These are phyloP conservation scores for Aspergillus flavus DNA, from an alignment of 2,329 filamentous ascomycete species.

Conservation along the genomic window DNA sequence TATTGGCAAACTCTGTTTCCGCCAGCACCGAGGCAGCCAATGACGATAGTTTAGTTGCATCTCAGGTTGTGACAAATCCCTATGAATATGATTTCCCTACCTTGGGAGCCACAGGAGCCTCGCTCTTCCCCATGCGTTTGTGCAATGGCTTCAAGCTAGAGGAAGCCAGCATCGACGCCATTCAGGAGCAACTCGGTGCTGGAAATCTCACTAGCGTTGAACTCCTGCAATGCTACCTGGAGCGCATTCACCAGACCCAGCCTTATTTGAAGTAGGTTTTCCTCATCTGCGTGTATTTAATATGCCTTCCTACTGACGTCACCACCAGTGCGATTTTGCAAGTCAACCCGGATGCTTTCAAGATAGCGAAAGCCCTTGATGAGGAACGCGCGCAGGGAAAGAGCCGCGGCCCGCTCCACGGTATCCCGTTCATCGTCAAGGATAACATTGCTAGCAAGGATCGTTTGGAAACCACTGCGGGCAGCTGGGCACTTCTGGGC, in stretches of 20 bases:
- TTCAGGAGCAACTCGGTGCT: conserved; percentile 61
- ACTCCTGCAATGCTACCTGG: conserved; percentile 64
- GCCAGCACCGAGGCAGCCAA: not conserved
- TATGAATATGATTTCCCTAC: conserved; percentile 43
- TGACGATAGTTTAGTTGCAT: conserved; percentile 31
- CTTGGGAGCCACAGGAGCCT: conserved; percentile 34
- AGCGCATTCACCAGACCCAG: conserved; percentile 63
- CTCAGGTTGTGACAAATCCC: conserved; percentile 36
- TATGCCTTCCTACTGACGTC: not conserved
- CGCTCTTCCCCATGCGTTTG: conserved; percentile 62
- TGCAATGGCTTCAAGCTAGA: conserved; percentile 66
- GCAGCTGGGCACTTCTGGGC: conserved; percentile 67
- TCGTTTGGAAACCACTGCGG: conserved; percentile 73
- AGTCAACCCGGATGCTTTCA: conserved; percentile 67
- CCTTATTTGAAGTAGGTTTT: conserved; percentile 62
- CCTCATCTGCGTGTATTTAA: not conserved
- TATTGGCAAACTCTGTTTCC: conserved; percentile 24
- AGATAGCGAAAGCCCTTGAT: conserved; percentile 65
- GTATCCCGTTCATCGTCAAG: conserved; percentile 75
- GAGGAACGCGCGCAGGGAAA: conserved; percentile 59
- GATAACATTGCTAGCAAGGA: conserved; percentile 69
- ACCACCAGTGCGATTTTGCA: conserved; percentile 55
- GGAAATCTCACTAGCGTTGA: conserved; percentile 61
- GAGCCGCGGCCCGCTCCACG: conserved; percentile 69
- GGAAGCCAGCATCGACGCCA: conserved; percentile 69